These are phyloP conservation scores for Tricholoma bakamatsutake DNA, from an alignment of 768 basidiomycete genomes.

Conservation along the genomic window DNA sequence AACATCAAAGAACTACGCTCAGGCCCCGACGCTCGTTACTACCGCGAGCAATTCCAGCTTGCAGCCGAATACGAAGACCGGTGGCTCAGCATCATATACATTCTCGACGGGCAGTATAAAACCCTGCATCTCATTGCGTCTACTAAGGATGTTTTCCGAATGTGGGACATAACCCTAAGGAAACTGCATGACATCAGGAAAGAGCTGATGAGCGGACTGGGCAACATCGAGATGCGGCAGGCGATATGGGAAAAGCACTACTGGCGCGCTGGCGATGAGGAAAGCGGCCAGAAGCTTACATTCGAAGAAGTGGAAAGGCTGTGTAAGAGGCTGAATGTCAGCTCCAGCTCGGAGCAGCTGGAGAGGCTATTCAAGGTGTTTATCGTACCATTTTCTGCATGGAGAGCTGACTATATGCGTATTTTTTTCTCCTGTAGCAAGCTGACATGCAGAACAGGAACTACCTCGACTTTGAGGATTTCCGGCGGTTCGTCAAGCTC, in stretches of 20 bases:
- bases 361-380: conserved; percentile 52
- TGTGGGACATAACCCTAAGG: conserved; percentile 63
- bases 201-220: conserved; percentile 71
- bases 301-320: conserved; percentile 72
- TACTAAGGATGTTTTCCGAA: conserved; percentile 41
- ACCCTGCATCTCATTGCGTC: conserved; percentile 80
- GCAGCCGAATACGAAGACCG: conserved; percentile 61
- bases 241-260: conserved; percentile 80
- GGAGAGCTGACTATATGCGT: neutral
- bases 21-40: conserved; percentile 67
- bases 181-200: conserved; percentile 63
- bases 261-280: conserved; percentile 71
- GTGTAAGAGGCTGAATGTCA: conserved; percentile 68
- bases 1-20: conserved; percentile 86
- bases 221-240: conserved; percentile 63
- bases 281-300: conserved; percentile 54
- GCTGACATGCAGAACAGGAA: conserved; percentile 52
- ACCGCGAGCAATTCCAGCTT: conserved; percentile 70
- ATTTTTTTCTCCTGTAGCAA: conserved; percentile 37
- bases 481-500: conserved; percentile 78
- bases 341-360: conserved; percentile 54
- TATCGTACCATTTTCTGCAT: conserved; percentile 4
- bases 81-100: conserved; percentile 88
- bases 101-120: conserved; percentile 74
- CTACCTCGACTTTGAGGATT: conserved; percentile 76